A percentile compares a stretch with the other conserved stretches of the same genome.
phyloP scores from a whole-genome alignment of 345 rosid genomes.

The Melaleuca alternifolia region DNA sequence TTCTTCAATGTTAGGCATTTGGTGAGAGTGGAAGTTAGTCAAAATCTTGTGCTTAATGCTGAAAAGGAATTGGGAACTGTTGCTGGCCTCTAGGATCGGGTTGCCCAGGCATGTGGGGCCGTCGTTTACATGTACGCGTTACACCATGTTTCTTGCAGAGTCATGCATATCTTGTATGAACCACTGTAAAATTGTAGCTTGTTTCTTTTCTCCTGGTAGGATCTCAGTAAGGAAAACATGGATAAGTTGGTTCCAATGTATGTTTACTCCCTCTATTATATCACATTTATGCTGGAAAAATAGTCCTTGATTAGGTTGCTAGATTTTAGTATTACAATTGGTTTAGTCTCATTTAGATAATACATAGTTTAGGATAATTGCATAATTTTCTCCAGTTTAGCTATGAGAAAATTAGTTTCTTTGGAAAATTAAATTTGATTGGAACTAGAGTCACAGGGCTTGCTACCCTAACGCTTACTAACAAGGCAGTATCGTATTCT shows the following conservation, averaged over 20 bases:
- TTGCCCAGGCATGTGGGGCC: conserved; percentile 89
- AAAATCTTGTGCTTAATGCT: conserved; percentile 53
- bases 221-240: conserved; percentile 68
- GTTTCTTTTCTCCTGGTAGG: conserved; percentile 22
- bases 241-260: conserved; percentile 60
- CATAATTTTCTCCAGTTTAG: no score
- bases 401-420: no score
- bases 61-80: conserved; percentile 84
- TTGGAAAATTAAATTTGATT: no score
- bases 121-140: conserved; percentile 54
- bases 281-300: conserved; percentile 69
- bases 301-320: no score
- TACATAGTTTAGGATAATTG: no score
- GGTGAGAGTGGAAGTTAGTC: conserved; percentile 60
- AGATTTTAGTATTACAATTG: no score
- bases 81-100: conserved; percentile 92
- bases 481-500: no score
- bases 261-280: conserved; percentile 72
- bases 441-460: no score
- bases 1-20: conserved; percentile 69
- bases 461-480: no score
- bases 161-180: not conserved
- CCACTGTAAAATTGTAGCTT: not conserved
- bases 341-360: no score
- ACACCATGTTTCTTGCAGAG: not conserved